phyloP scores from a whole-genome alignment of 1,139 yeast species.

The Suhomyces bolitotheri region DNA sequence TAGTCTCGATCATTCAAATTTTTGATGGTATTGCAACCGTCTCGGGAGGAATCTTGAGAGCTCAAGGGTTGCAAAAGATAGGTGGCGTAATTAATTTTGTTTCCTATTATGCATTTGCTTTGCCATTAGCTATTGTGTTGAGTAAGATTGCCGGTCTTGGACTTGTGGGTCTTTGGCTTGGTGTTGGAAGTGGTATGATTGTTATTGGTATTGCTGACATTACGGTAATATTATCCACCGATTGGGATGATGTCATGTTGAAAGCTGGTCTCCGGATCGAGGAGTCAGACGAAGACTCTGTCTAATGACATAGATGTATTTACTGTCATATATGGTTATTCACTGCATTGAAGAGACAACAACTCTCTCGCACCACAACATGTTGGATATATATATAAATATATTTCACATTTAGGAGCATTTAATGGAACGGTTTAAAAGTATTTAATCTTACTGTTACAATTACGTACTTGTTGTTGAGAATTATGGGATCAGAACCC shows the following conservation, averaged over 20 bases:
- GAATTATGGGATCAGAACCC: too few species aligned
- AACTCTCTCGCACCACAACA: too few species aligned
- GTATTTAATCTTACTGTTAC: too few species aligned
- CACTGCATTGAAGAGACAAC: too few species aligned
- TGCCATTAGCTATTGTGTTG: conserved; percentile 68
- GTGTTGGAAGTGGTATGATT: conserved; percentile 75
- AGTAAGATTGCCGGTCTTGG: conserved; percentile 56
- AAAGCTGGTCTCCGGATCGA: conserved; percentile 31
- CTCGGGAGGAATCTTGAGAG: conserved; percentile 81
- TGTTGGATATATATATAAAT: too few species aligned
- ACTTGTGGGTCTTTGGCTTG: conserved; percentile 83
- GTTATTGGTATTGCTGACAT: conserved; percentile 66
- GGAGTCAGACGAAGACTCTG: conserved; percentile 19
- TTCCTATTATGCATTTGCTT: conserved; percentile 68
- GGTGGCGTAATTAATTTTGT: conserved; percentile 80
- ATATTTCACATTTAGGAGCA: too few species aligned
- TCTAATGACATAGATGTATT: conserved; percentile 1
- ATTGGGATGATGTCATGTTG: conserved; percentile 44
- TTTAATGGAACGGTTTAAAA: too few species aligned
- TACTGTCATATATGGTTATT: too few species aligned
- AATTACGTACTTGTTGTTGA: too few species aligned
- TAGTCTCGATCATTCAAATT: conserved; percentile 70
- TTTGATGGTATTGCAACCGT: conserved; percentile 84
- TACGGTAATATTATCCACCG: conserved; percentile 35
- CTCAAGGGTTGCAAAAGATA: conserved; percentile 80